These are phyloP conservation scores for Alisma plantagoaquatica DNA, from an alignment of 106 monocot species.

Conservation along the genomic window DNA sequence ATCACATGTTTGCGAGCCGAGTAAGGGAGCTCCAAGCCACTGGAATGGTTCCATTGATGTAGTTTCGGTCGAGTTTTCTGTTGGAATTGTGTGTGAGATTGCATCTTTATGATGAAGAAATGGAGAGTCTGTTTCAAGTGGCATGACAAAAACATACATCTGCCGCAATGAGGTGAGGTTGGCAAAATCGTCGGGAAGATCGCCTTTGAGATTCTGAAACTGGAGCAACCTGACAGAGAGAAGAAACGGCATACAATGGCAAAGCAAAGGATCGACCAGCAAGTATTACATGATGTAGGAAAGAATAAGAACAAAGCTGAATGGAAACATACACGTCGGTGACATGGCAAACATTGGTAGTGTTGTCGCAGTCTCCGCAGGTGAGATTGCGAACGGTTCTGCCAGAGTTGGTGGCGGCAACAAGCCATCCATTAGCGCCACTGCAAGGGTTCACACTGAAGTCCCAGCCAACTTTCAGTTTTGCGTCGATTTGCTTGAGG, in stretches of 20 bases:
- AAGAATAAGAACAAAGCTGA: too few species aligned
- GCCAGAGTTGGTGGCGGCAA: too few species aligned
- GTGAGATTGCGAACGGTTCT: background rate
- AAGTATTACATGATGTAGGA: too few species aligned
- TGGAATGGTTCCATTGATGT: conserved; percentile 14
- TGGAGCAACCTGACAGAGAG: conserved; percentile 5
- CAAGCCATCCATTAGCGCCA: background rate
- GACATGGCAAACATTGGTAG: conserved; percentile 15
- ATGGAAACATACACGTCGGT: conserved; percentile 8
- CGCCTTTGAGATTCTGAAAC: conserved; percentile 18
- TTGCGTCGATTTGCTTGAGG: background rate
- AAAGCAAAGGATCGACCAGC: background rate
- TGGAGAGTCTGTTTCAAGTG: background rate
- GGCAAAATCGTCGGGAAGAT: conserved; percentile 15
- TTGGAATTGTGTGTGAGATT: too few species aligned
- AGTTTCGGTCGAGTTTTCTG: conserved; percentile 20
- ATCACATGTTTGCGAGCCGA: background rate
- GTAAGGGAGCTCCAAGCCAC: conserved; percentile 5
- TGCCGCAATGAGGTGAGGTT: conserved; percentile 9
- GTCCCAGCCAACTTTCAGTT: conserved; percentile 16
- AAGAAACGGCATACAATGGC: background rate
- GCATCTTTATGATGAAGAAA: too few species aligned
- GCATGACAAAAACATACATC: background rate
- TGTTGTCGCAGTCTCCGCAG: conserved; percentile 14
- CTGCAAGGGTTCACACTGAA: conserved; percentile 15